phyloP scores from a whole-genome alignment of 2,329 filamentous ascomycete species.

The Talaromyces piceae region DNA sequence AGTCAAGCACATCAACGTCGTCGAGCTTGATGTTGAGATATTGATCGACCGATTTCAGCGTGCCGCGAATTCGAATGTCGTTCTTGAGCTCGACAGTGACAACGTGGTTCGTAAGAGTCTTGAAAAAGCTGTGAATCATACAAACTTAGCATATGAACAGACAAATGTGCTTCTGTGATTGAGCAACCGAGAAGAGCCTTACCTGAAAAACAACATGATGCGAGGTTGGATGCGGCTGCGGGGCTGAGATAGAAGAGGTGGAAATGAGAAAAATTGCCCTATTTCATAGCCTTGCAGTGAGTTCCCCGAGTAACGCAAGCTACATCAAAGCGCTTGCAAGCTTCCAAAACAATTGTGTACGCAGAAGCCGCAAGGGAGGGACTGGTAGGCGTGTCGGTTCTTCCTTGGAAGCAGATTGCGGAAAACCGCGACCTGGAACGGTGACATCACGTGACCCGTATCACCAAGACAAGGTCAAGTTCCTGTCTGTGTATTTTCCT shows the following conservation, averaged over 20 bases:
- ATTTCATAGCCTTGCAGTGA: not conserved
- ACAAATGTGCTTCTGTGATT: not conserved
- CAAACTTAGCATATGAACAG: not conserved
- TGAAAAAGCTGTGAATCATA: constrained; percentile 69
- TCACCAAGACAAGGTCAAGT: not conserved
- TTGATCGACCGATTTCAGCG: constrained; percentile 94
- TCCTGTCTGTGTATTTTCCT: not conserved
- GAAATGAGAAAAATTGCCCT: not conserved
- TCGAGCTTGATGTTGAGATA: constrained; percentile 99
- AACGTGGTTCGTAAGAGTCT: constrained; percentile 93
- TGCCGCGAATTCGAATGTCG: constrained; percentile 93
- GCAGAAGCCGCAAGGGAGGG: not conserved
- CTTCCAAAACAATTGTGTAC: not conserved
- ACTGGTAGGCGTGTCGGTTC: not conserved
- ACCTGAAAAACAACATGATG: constrained; percentile 50
- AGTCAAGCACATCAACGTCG: constrained; percentile 85
- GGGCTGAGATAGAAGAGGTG: not conserved
- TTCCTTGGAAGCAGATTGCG: not conserved
- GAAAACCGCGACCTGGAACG: not conserved
- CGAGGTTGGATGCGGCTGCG: constrained; percentile 7
- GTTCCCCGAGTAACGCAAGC: not conserved
- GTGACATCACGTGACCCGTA: not conserved
- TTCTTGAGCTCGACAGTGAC: constrained; percentile 99
- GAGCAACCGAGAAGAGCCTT: not conserved
- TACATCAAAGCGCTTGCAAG: not conserved